These are phyloP conservation scores for Phytophthora palmivora DNA, from an alignment of 352 stramenopile genomes.

Conservation along the genomic window DNA sequence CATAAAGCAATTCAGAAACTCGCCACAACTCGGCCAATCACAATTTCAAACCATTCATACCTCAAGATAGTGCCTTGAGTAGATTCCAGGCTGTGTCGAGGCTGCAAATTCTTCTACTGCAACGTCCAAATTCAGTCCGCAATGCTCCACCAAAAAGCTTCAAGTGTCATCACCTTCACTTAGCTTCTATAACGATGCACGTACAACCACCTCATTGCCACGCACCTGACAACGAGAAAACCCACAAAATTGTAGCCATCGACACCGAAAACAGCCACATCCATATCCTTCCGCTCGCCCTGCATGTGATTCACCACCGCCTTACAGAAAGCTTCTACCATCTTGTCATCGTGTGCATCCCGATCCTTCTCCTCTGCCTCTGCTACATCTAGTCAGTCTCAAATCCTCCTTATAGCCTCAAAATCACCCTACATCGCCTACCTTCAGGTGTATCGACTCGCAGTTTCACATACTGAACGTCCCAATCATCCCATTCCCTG, in stretches of 20 bases:
- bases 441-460: conserved; percentile 45
- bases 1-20: conserved; percentile 10
- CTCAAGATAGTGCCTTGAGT: conserved; percentile 72
- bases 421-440: conserved; percentile 12
- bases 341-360: conserved; percentile 53
- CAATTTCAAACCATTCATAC: conserved; percentile 29
- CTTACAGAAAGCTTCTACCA: conserved; percentile 69
- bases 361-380: conserved; percentile 43
- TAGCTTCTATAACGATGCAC: conserved; percentile 1
- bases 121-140: conserved; percentile 60
- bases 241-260: conserved; percentile 78
- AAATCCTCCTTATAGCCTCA: background rate
- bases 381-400: conserved; percentile 21
- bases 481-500: conserved; percentile 91
- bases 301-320: conserved; percentile 62
- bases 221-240: conserved; percentile 77
- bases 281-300: conserved; percentile 75
- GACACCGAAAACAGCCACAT: conserved; percentile 74
- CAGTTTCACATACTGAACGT: conserved; percentile 86
- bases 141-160: conserved; percentile 81
- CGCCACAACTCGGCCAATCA: background rate
- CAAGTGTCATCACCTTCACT: conserved; percentile 8
- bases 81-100: conserved; percentile 67
- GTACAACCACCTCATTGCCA: conserved; percentile 1
- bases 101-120: conserved; percentile 72